phyloP scores from a whole-genome alignment of 2,329 filamentous ascomycete genomes.

The Rhynchosporium agropyri region DNA sequence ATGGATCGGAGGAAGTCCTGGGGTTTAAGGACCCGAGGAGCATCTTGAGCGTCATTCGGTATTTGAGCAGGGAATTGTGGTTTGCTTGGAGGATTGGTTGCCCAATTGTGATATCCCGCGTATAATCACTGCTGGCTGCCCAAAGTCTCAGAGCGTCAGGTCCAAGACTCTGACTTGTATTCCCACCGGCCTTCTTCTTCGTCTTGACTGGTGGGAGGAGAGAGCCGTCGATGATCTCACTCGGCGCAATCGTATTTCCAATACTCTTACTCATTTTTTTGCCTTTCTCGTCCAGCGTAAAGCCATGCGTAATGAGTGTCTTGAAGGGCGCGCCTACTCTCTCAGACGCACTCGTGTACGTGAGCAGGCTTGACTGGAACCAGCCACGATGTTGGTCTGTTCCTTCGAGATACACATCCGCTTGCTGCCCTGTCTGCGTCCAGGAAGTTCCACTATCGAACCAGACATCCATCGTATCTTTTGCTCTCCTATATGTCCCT shows the following conservation, averaged over 20 bases:
- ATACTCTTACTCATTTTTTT: conserved; percentile 99
- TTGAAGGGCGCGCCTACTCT: conserved; percentile 70
- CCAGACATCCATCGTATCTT: conserved; percentile 99
- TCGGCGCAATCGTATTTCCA: conserved; percentile 82
- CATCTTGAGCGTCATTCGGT: conserved; percentile 88
- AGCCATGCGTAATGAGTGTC: conserved; percentile 91
- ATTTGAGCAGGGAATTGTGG: conserved; percentile 79
- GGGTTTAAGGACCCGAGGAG: conserved; percentile 73
- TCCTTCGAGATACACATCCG: conserved; percentile 91
- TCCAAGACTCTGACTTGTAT: conserved; percentile 70
- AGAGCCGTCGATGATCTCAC: conserved; percentile 82
- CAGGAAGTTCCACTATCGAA: conserved; percentile 98
- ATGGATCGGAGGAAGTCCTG: conserved; percentile 47
- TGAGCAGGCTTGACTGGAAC: conserved; percentile 96
- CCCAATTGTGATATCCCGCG: conserved; percentile 81
- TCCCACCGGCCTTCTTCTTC: conserved; percentile 47
- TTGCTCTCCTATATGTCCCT: conserved; percentile 70
- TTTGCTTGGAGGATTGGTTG: conserved; percentile 75
- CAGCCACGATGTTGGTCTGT: conserved; percentile 96
- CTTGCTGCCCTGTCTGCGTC: conserved; percentile 61
- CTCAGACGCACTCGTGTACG: conserved; percentile 60
- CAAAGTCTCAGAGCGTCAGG: conserved; percentile 87
- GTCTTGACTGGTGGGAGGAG: conserved; percentile 68
- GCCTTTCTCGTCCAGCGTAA: conserved; percentile 85
- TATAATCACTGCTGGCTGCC: conserved; percentile 92